Conservation (phyloP, 2,329 filamentous ascomycete species). For the Exophiala xenobiotica region DNA sequence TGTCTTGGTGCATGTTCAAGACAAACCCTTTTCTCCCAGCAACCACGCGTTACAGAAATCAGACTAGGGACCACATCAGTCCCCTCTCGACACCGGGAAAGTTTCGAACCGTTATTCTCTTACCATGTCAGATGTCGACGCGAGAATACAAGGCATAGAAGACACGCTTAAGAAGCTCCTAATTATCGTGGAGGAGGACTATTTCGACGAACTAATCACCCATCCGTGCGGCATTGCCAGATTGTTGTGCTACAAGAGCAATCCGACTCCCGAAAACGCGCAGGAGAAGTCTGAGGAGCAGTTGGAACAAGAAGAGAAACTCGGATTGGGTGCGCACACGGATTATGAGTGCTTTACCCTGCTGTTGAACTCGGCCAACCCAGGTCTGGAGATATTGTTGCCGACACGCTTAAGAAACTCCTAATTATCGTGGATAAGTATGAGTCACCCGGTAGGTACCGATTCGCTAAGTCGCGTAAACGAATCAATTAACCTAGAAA, state of each 20-base stretch:
- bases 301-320: slow-evolving; percentile 15
- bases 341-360: slow-evolving; percentile 53
- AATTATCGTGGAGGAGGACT: slow-evolving; percentile 47
- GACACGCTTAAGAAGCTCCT: background rate
- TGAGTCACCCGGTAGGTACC: background rate
- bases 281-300: background rate
- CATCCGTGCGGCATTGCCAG: slow-evolving; percentile 46
- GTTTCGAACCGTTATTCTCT: background rate
- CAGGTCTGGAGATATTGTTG: slow-evolving; percentile 31
- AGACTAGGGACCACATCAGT: background rate
- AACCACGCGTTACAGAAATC: too few relatives aligned
- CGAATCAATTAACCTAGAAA: background rate
- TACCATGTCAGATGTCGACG: slow-evolving; percentile 1
- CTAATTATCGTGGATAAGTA: background rate
- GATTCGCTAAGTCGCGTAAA: background rate
- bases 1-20: too few relatives aligned
- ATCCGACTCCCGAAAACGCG: slow-evolving; percentile 4
- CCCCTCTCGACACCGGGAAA: background rate
- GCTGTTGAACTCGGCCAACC: slow-evolving; percentile 35
- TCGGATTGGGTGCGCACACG: slow-evolving; percentile 31
- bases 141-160: slow-evolving; percentile 3
- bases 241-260: slow-evolving; percentile 32
- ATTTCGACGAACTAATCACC: slow-evolving; percentile 56
- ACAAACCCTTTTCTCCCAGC: too few relatives aligned
- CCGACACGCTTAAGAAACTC: too few relatives aligned